Conservation (phyloP, 2,329 filamentous ascomycete genomes). For the Cladosporium sp. region DNA sequence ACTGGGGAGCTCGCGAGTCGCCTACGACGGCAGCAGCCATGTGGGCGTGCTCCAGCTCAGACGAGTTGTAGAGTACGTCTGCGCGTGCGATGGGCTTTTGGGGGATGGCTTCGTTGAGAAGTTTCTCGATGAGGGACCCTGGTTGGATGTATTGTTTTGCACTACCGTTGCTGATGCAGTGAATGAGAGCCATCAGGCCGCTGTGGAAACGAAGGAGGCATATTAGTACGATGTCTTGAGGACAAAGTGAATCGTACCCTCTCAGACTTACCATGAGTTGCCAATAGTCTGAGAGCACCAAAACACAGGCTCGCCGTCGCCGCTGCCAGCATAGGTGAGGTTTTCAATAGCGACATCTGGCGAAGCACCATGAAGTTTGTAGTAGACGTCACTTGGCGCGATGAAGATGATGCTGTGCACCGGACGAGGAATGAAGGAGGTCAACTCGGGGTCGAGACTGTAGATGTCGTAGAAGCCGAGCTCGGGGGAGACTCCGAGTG, state of each 20-base stretch:
- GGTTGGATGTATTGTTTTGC: conserved; percentile 45
- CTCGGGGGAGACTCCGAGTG: conserved; percentile 49
- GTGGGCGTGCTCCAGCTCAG: conserved; percentile 46
- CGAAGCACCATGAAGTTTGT: conserved; percentile 46
- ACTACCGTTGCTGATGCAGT: conserved; percentile 54
- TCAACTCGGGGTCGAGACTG: conserved; percentile 52
- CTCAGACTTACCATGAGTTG: conserved; percentile 49
- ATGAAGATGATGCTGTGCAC: conserved; percentile 57
- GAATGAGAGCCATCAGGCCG: conserved; percentile 59
- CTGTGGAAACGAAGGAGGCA: background rate
- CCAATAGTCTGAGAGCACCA: conserved; percentile 62
- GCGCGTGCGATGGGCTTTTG: conserved; percentile 50
- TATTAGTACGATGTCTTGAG: background rate
- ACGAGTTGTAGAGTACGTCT: conserved; percentile 52
- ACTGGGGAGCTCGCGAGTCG: conserved; percentile 39
- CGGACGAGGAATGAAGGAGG: conserved; percentile 54
- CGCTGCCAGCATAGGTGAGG: conserved; percentile 47
- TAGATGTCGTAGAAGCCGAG: conserved; percentile 57
- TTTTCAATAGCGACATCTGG: conserved; percentile 37
- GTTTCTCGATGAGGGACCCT: conserved; percentile 46
- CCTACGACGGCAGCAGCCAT: conserved; percentile 44
- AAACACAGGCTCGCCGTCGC: conserved; percentile 53
- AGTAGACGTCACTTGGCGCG: conserved; percentile 46
- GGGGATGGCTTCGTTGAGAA: conserved; percentile 47
- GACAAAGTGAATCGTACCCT: background rate